phyloP scores from a whole-genome alignment of 2,329 filamentous ascomycete genomes.

The Trichoderma semiorbis region DNA sequence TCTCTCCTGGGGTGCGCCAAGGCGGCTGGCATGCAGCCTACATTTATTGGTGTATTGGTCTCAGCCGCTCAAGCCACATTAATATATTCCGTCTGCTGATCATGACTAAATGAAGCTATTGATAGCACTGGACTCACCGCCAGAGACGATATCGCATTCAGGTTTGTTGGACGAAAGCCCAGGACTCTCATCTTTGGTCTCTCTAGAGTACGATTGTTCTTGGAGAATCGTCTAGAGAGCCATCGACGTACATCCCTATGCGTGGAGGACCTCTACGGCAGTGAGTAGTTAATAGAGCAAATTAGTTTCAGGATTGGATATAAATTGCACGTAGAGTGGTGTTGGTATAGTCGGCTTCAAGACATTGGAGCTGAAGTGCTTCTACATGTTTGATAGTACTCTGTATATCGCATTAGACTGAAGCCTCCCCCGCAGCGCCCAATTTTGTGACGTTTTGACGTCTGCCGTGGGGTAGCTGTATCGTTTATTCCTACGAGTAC shows the following conservation, averaged over 20 bases:
- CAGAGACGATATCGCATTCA: not conserved
- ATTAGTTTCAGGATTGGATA: not conserved
- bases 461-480: not conserved
- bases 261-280: not conserved
- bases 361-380: not conserved
- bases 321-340: not conserved
- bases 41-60: not conserved
- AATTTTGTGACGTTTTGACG: not conserved
- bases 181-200: not conserved
- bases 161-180: too few species aligned
- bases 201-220: not conserved
- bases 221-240: not conserved
- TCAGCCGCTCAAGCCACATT: conserved; percentile 14
- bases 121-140: not conserved
- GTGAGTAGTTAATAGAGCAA: not conserved
- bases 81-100: conserved; percentile 1
- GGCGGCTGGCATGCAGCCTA: not conserved
- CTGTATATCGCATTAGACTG: not conserved
- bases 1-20: not conserved
- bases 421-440: not conserved
- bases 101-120: not conserved
- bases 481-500: not conserved
- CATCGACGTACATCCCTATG: not conserved
- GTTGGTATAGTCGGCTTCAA: not conserved
- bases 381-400: too few species aligned